Base-by-base conservation (phyloP, 2,329 filamentous ascomycete genomes). In the Claviceps fusiformis region DNA sequence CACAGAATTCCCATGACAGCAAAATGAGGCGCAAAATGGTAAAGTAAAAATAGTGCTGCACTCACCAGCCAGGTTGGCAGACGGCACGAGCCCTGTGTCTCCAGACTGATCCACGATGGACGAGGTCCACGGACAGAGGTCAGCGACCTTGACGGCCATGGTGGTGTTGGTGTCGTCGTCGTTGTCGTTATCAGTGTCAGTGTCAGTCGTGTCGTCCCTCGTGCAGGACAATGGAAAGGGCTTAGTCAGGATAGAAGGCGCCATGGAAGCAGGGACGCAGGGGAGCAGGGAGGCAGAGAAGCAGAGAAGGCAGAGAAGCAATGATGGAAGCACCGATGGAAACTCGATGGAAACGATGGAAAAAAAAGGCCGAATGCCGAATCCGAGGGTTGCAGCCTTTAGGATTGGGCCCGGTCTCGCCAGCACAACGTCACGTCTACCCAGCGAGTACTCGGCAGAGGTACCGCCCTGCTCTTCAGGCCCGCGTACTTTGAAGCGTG, bases 121-220 rank as follows among this genome's bases (percentile, higher is more conserved):
- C 33, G 33, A 27, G 13, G 50, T 47, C 53, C 55, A 53, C 19
- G 55, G 50, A 44, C 52, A 50, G 29, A 53, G 15, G 37, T 53
- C 52, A 2, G 49, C 49, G 37, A 52, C 24, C 19, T 56, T 53
- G 49, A 59, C 47, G 11, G 54, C 50, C 56, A 57, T 59, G 45
- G 44, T 52, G 45, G 44, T 47, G 52, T 19, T 19, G 19, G 29
- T 27, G 41, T 11, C 24, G 48, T n/a, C 11, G 43, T 3, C 19
- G 44, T 27, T 15, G 44, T 24, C 9, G 44, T 27, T 15, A 8
- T 27, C 4, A 10, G 44, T 24, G 19, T 19, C 19, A 19, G 44
- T 46, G 35, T 11, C 10, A 11, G 35, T 37, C 8, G 35, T 37
- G 35, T 11, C 11, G 44, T 50, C 17, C 8, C 33, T 35, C 19